Percentiles rank a stretch among this genome's conserved stretches.
phyloP scores from a whole-genome alignment of 805 yeast species.

The Metschnikowia vanudenii region DNA sequence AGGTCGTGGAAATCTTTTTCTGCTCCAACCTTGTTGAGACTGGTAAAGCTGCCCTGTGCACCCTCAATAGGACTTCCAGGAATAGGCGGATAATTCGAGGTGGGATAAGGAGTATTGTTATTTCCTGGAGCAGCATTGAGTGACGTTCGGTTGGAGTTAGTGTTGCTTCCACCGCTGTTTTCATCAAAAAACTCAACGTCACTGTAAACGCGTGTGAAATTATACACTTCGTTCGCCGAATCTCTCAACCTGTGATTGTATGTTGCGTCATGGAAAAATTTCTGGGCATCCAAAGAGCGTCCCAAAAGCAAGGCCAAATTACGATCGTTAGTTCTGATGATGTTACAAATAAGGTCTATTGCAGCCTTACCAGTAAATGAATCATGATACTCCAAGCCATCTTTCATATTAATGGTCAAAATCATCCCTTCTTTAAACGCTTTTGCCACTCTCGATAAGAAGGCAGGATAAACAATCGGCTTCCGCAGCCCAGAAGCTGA shows the following conservation, averaged over 20 bases:
- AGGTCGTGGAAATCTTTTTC: slow-evolving; percentile 20
- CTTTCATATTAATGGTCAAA: slow-evolving; percentile 77
- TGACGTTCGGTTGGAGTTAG: slow-evolving; percentile 32
- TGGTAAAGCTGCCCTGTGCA: slow-evolving; percentile 16
- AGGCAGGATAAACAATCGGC: slow-evolving; percentile 86
- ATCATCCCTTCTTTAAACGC: slow-evolving; percentile 68
- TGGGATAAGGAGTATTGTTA: slow-evolving; percentile 23
- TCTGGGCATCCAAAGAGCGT: slow-evolving; percentile 90
- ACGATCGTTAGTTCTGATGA: slow-evolving; percentile 86
- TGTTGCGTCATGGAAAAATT: slow-evolving; percentile 91
- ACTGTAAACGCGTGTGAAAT: slow-evolving; percentile 60
- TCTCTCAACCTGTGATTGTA: slow-evolving; percentile 92
- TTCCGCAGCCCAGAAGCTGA: slow-evolving; percentile 30
- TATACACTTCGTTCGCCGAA: slow-evolving; percentile 82
- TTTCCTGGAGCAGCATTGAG: slow-evolving; percentile 18
- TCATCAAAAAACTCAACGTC: slow-evolving; percentile 44
- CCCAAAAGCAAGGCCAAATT: slow-evolving; percentile 87
- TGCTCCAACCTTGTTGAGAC: slow-evolving; percentile 16
- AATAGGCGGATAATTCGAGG: slow-evolving; percentile 19
- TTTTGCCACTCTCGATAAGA: slow-evolving; percentile 79
- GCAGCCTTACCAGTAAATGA: slow-evolving; percentile 94
- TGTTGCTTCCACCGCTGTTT: slow-evolving; percentile 12
- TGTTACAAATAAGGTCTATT: slow-evolving; percentile 82
- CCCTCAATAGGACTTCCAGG: slow-evolving; percentile 20
- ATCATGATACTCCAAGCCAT: slow-evolving; percentile 88